A percentile compares a stretch with the other conserved stretches of the same genome.
These are phyloP conservation scores for Pisolithus sp. DNA, from an alignment of 768 basidiomycete species.

Conservation along the genomic window DNA sequence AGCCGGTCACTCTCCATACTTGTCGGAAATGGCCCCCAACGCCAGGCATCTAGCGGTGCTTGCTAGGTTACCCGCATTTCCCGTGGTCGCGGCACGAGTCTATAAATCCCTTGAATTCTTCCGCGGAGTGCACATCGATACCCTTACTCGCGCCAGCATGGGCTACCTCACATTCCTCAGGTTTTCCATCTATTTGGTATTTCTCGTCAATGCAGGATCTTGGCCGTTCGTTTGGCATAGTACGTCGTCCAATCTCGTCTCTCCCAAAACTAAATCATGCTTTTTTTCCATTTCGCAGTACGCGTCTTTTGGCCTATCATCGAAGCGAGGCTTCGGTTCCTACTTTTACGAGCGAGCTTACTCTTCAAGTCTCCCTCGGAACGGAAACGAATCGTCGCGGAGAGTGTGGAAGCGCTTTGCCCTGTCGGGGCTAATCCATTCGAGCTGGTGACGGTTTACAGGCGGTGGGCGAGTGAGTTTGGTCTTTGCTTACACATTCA, in stretches of 20 bases:
- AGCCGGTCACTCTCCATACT: no score
- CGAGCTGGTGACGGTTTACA: slow-evolving; percentile 33
- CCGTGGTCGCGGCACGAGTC: slow-evolving; percentile 1
- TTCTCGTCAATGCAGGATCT: slow-evolving; percentile 56
- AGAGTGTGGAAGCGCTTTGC: slow-evolving; percentile 43
- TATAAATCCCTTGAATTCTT: slow-evolving; percentile 1
- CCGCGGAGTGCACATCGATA: slow-evolving; percentile 1
- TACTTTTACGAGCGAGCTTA: slow-evolving; percentile 28
- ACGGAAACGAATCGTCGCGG: slow-evolving; percentile 28
- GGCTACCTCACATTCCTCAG: slow-evolving; percentile 12
- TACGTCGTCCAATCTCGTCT: slow-evolving; percentile 30
- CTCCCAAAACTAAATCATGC: not conserved
- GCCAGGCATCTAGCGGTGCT: not conserved
- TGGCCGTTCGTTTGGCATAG: slow-evolving; percentile 66
- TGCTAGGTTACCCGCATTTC: slow-evolving; percentile 9
- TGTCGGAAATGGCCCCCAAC: no score
- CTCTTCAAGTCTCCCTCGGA: slow-evolving; percentile 31
- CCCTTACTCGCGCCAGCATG: slow-evolving; percentile 1
- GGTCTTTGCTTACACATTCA: slow-evolving; percentile 1
- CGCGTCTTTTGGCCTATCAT: slow-evolving; percentile 49
- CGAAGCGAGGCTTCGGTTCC: slow-evolving; percentile 27
- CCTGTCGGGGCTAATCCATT: slow-evolving; percentile 58
- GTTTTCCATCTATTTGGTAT: slow-evolving; percentile 28
- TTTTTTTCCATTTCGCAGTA: slow-evolving; percentile 26
- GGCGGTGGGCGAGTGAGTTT: slow-evolving; percentile 48